phyloP scores from a whole-genome alignment of 306 rosid genomes.

The Gleditsia sinensis region DNA sequence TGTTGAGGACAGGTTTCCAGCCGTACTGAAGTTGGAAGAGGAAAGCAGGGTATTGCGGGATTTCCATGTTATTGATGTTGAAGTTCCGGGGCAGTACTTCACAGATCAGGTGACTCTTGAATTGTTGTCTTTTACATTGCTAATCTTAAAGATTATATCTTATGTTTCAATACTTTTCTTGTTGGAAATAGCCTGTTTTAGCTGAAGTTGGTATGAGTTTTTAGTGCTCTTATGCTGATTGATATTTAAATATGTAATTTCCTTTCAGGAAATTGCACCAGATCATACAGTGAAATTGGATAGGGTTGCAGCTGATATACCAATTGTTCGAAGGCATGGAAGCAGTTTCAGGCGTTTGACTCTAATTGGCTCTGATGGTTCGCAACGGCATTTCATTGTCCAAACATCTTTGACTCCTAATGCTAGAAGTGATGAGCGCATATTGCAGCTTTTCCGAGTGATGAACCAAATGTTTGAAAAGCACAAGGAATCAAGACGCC shows the following conservation, averaged over 20 bases:
- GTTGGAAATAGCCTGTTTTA: neutral
- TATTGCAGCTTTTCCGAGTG: slow-evolving; percentile 97
- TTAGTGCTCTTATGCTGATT: slow-evolving; percentile 32
- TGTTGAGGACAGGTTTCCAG: slow-evolving; percentile 99
- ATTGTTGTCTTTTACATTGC: neutral
- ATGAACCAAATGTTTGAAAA: slow-evolving; percentile 99
- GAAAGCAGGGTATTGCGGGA: slow-evolving; percentile 98
- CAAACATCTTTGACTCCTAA: slow-evolving; percentile 98
- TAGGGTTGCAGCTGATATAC: slow-evolving; percentile 97
- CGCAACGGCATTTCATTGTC: slow-evolving; percentile 98
- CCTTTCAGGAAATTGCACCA: slow-evolving; percentile 87
- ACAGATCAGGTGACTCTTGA: slow-evolving; percentile 75
- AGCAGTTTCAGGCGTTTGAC: slow-evolving; percentile 98
- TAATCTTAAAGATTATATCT: neutral
- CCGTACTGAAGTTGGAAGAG: slow-evolving; percentile 93
- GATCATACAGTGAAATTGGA: slow-evolving; percentile 96
- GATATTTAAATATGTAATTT: slow-evolving; percentile 17
- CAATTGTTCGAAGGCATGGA: slow-evolving; percentile 97
- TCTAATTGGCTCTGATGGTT: slow-evolving; percentile 97
- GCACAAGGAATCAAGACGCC: slow-evolving; percentile 99
- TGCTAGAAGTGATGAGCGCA: slow-evolving; percentile 98
- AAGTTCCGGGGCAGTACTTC: slow-evolving; percentile 99
- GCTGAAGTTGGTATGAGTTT: slow-evolving; percentile 17
- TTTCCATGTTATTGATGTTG: slow-evolving; percentile 98
- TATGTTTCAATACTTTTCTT: neutral